Conservation (phyloP, 805 yeast genomes). For the Candida anglica region DNA sequence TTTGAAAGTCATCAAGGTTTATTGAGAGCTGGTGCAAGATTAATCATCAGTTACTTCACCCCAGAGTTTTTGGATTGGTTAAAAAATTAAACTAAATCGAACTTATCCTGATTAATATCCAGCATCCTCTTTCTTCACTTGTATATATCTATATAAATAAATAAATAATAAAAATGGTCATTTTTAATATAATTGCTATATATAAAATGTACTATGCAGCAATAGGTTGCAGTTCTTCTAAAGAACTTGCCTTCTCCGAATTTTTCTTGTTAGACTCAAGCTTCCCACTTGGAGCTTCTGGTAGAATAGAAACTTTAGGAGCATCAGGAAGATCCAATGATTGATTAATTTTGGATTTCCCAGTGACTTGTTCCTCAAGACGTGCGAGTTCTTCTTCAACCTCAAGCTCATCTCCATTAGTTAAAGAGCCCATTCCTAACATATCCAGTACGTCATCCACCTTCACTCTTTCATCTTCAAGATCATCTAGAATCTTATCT, state of each 20-base stretch:
- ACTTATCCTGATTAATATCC: no score
- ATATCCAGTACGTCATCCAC: conserved; percentile 69
- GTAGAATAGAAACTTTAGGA: conserved; percentile 4
- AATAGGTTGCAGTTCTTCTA: no score
- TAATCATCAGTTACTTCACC: conserved; percentile 87
- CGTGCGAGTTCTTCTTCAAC: conserved; percentile 60
- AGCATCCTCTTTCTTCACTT: no score
- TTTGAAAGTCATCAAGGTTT: conserved; percentile 90
- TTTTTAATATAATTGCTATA: no score
- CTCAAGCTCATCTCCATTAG: conserved; percentile 51
- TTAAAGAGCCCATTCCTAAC: conserved; percentile 41
- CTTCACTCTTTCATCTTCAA: conserved; percentile 74
- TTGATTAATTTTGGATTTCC: no score
- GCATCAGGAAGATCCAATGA: no score
- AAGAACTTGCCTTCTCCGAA: no score
- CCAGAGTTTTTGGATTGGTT: conserved; percentile 97
- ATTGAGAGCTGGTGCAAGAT: conserved; percentile 91
- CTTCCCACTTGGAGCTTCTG: conserved; percentile 2
- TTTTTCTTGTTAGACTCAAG: no score
- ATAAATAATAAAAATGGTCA: no score
- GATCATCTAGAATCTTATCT: conserved; percentile 80
- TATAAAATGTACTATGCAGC: no score
- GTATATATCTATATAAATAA: conserved; percentile 1
- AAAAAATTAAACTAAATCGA: no score
- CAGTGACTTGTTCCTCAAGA: no score